Base-by-base conservation (phyloP, 805 yeast species). In the Saturnispora sekii region DNA sequence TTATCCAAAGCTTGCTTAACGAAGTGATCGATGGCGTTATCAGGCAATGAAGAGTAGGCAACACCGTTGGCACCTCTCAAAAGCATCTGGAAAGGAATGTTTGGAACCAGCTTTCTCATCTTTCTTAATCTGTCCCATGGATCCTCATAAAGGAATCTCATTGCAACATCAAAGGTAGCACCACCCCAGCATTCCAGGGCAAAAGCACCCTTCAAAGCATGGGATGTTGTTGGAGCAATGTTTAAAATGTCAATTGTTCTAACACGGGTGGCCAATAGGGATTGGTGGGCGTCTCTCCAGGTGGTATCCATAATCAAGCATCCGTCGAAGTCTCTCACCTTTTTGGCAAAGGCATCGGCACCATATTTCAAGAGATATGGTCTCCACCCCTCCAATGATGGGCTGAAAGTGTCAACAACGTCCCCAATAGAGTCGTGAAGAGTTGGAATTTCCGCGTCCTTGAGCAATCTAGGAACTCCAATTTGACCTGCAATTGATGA, bases 171-270 rank as follows among this genome's bases (percentile, higher is more conserved):
- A 59, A 93, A 93, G 33, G 99, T 93, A 45, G 99, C 99, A 68
- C 99, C 99, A 69, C 99, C 99, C 99, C 99, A 93, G 73, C 98
- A 93, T 70, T 93, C 99, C 45, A 93, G 72, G 15, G 99, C 93
- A 65, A 88, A 93, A 3, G 95, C 95, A 51, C 90, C 89, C 53
- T 81, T 67, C 56, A 88, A 69, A 16, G 96, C 97, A 60, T 84
- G 81, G 3, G 96, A 85, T 30, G 99, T 93, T 46, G 94, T 78
- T 48, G 88, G 89, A 17, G 98, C 99, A 69, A 93, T 86, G 55
- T 88, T 84, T 43, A 82, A 70, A 59, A 93, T 70, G 66, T 93
- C 99, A 55, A 84, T 76, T 18, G 98, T 93, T 69, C 99, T 81
- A 33, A 93, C 94, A 68, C 98, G 84, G 35, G 99, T 93, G 9